Evolutionary conservation across 2,329 filamentous ascomycete species (phyloP).

Genomic region (Graphium sp.): DNA sequence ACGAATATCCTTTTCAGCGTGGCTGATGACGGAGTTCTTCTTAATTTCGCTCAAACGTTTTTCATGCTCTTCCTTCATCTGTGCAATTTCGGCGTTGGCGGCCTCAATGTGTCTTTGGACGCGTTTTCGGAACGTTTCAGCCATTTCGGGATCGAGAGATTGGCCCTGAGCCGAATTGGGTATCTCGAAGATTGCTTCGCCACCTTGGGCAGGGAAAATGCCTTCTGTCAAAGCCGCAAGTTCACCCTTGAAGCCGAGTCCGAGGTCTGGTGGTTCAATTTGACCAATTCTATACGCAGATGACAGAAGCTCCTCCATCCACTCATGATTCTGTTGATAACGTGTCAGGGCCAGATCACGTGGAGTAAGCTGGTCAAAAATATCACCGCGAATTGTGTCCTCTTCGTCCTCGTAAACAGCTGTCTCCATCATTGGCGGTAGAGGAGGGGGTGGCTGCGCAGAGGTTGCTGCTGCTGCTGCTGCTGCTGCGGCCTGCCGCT

Average conservation of each 20-base stretch:
- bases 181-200: constrained; percentile 24
- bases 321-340: constrained; percentile 91
- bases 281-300: constrained; percentile 77
- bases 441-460: constrained; percentile 10
- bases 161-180: constrained; percentile 38
- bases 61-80: constrained; percentile 65
- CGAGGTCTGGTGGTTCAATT: constrained; percentile 75
- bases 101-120: constrained; percentile 56
- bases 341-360: constrained; percentile 75
- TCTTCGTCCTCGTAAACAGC: constrained; percentile 67
- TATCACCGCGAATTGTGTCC: constrained; percentile 71
- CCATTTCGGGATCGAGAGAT: constrained; percentile 56
- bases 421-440: constrained; percentile 22
- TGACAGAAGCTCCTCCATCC: constrained; percentile 95
- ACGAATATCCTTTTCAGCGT: constrained; percentile 62
- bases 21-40: constrained; percentile 49
- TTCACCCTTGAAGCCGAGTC: constrained; percentile 70
- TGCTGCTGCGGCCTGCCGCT: constrained; percentile 23
- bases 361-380: constrained; percentile 79
- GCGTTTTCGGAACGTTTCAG: constrained; percentile 70
- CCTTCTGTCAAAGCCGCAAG: constrained; percentile 68
- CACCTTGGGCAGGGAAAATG: constrained; percentile 54
- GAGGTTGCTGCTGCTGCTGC: constrained; percentile 11
- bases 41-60: constrained; percentile 60
- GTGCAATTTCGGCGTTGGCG: constrained; percentile 67